Evolutionary conservation across 2,329 filamentous ascomycete genomes (phyloP).

Genomic region (Aspergillus sp.): DNA sequence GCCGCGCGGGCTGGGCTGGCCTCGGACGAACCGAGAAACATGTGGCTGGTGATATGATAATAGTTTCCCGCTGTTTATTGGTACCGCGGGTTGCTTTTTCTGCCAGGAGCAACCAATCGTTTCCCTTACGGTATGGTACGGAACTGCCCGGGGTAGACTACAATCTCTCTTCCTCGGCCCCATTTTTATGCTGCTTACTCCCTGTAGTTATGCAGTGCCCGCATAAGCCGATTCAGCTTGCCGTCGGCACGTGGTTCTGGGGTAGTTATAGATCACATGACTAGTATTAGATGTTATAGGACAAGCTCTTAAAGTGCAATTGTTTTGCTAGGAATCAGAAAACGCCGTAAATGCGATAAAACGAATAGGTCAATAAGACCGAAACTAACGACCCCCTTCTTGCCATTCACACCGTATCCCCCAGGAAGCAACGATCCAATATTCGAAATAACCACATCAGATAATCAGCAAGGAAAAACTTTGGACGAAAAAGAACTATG

Average conservation of each 20-base stretch:
- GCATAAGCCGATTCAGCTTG: constrained; percentile 7
- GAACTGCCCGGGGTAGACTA: neutral
- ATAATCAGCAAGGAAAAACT: neutral
- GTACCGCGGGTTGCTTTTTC: constrained; percentile 23
- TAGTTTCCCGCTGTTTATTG: constrained; percentile 16
- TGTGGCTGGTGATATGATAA: constrained; percentile 42
- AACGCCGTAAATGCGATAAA: no score
- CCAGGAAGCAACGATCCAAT: constrained; percentile 13
- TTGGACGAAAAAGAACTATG: neutral
- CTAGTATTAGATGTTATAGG: no score
- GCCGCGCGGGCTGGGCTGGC: constrained; percentile 27
- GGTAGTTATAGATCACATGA: neutral
- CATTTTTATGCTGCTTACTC: constrained; percentile 25
- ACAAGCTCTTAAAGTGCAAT: no score
- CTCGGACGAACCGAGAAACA: constrained; percentile 42
- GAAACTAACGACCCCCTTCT: no score
- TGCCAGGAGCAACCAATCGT: constrained; percentile 17
- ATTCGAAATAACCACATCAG: neutral
- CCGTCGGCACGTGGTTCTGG: constrained; percentile 30
- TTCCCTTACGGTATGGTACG: constrained; percentile 14
- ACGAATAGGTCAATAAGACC: no score
- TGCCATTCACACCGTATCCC: no score
- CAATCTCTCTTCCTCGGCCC: neutral
- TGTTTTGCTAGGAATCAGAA: no score
- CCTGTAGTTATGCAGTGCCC: constrained; percentile 26